Percentiles rank a stretch among this genome's conserved stretches.
Evolutionary conservation across 2,329 filamentous ascomycete species (phyloP).

Genomic region (Calonectria honghensis): DNA sequence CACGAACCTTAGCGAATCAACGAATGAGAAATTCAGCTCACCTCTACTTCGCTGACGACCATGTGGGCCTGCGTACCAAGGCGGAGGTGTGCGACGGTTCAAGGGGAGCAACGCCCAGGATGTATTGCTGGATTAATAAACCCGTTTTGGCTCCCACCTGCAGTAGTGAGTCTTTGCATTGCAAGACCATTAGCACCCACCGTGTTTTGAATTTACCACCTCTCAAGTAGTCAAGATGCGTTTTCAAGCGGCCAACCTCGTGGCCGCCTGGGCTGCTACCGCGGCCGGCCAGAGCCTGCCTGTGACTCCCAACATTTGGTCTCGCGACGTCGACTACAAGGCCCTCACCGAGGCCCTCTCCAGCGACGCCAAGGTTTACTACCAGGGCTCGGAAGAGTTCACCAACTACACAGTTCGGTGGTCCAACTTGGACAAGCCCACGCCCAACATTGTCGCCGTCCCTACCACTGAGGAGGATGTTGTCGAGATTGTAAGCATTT

Average conservation of each 20-base stretch:
- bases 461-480: conserved; percentile 70
- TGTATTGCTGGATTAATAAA: conserved; percentile 20
- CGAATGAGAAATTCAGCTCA: not conserved
- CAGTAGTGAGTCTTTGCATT: too few relatives aligned
- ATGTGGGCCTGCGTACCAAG: not conserved
- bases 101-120: not conserved
- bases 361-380: conserved; percentile 63
- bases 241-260: conserved; percentile 9
- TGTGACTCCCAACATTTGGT: not conserved
- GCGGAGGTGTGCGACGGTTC: not conserved
- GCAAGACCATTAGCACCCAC: conserved; percentile 1
- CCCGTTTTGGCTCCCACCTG: conserved; percentile 2
- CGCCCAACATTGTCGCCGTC: conserved; percentile 67
- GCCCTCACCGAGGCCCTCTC: conserved; percentile 14
- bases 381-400: conserved; percentile 64
- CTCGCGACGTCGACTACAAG: conserved; percentile 23
- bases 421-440: conserved; percentile 67
- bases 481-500: conserved; percentile 63
- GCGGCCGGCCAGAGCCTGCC: conserved; percentile 5
- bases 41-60: not conserved
- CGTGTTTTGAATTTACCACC: not conserved
- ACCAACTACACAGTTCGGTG: conserved; percentile 63
- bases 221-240: conserved; percentile 8
- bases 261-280: conserved; percentile 17
- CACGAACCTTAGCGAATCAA: not conserved